Evolutionary conservation across 1,284 basidiomycete genomes (phyloP), one percentile per base, ranked within the genome.

Genomic region (Trametes pubescens): DNA sequence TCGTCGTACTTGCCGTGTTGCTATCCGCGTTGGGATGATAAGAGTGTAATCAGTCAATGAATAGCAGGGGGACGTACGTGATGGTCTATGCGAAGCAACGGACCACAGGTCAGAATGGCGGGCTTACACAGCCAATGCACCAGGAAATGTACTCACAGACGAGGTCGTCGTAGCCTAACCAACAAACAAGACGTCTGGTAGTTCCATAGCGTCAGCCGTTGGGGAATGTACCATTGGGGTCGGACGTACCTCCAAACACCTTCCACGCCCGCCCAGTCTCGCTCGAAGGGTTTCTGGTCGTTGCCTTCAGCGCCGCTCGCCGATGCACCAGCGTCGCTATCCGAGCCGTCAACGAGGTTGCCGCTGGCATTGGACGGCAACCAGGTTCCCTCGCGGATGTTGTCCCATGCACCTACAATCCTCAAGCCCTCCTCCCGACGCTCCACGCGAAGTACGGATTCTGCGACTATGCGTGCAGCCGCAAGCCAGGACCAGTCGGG

Each of bases 161-260:
- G 2, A 87, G 68, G 63, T 86, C 82, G 24, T 79, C 77, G 68
- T 88, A 88, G 65, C 84, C 84, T 69, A 87, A 75, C 86, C 86
- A 87, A 59, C 81, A 86, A 11, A 82, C 79, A 57, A 43, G 81
- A 81, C 0, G 81, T 84, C 75, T 87, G 44, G 24, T 24, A 2
- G 8, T 7, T n/a, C 14, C 14, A 8, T 86, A 80, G 44, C 81
- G 40, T n/a, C 18, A 13, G 37, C 37, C 40, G 18, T 7, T n/a
- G 10, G 14, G 4, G 40, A 2, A 3, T 3, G 10, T n/a, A 43
- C 18, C 2, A 43, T n/a, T 4, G 4, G 2, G 40, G 40, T 43
- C 18, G 18, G 14, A 16, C 44, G 7, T 47, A 47, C 44, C 44
- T 47, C 44, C 44, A 47, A 2, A 16, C 16, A 21, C 44, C 44